Base-by-base conservation (phyloP, 257 asterid species). In the Solanum paucissectum region DNA sequence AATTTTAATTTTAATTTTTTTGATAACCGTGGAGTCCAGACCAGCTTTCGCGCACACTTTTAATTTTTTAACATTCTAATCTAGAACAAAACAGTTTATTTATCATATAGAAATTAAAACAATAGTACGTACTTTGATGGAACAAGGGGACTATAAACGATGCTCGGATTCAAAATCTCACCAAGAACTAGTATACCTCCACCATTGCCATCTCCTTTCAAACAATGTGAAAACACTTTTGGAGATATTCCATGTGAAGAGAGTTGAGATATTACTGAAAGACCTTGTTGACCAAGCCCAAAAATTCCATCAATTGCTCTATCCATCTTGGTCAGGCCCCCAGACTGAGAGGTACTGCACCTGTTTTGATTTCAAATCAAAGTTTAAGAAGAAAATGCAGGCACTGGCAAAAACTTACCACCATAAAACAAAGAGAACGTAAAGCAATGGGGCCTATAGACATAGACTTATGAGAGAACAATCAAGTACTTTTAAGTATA, bases 151-250 rank as follows among this genome's bases (percentile, higher is more conserved):
- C 96, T 96, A 90, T 96, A 96, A 88, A 93, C 95, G 91, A 96
- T 91, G 89, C 94, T 94, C 1, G 97, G 94, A 87, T 95, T 97
- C 98, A 94, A 90, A 92, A 96, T 93, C 94, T 95, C 96, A 90
- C 99, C 99, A 93, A 96, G 96, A 92, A 95, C 99, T 82, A 96
- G 91, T 90, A 93, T 90, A 83, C 98, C 99, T 44, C 98, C 99
- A 88, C 99, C 98, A 79, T 89, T 92, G 69, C 93, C 98, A 23
- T 94, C 98, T 90, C 99, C 99, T 91, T 91, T 96, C 90, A 96
- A 92, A 92, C 99, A 95, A 83, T 96, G 98, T 87, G 98, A 96
- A 85, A 96, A 96, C 76, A 94, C 93, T 88, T 90, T 94, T 52
- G 99, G 98, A 44, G 97, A 93, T 85, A 96, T 93, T 88, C 95